Percentiles rank a stretch among this genome's conserved stretches.
phyloP scores from a whole-genome alignment of 2,329 filamentous ascomycete species.

The Paraconiothyrium brasiliense region DNA sequence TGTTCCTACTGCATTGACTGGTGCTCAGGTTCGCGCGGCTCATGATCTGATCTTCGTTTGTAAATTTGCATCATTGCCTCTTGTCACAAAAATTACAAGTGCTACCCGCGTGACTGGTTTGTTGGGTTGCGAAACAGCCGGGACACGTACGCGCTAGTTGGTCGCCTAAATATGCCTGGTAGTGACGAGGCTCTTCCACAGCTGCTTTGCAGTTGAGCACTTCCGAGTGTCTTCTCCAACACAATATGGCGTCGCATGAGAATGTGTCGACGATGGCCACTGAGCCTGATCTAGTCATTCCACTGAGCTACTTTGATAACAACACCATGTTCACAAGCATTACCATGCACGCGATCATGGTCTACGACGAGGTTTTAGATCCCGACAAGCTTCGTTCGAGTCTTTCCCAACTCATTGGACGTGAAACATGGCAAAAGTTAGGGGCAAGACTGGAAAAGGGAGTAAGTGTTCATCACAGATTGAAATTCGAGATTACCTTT shows the following conservation, averaged over 20 bases:
- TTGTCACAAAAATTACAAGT: background rate
- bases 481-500: background rate
- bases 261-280: background rate
- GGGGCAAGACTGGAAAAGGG: conserved; percentile 7
- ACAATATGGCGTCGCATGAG: background rate
- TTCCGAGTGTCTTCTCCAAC: background rate
- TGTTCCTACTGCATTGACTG: background rate
- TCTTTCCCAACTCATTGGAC: background rate
- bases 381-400: background rate
- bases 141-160: background rate
- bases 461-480: background rate
- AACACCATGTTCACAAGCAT: conserved; percentile 3
- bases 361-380: conserved; percentile 6
- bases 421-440: conserved; percentile 9
- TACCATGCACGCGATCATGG: conserved; percentile 7
- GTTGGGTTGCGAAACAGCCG: background rate
- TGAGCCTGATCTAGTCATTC: conserved; percentile 12
- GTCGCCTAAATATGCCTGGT: background rate
- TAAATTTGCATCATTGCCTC: background rate
- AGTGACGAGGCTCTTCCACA: background rate
- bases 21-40: background rate
- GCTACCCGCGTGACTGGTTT: background rate
- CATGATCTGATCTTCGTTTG: background rate
- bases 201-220: background rate
- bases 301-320: background rate